Conservation (phyloP, 305 asterid genomes). For the Fraxinus floribunda region DNA sequence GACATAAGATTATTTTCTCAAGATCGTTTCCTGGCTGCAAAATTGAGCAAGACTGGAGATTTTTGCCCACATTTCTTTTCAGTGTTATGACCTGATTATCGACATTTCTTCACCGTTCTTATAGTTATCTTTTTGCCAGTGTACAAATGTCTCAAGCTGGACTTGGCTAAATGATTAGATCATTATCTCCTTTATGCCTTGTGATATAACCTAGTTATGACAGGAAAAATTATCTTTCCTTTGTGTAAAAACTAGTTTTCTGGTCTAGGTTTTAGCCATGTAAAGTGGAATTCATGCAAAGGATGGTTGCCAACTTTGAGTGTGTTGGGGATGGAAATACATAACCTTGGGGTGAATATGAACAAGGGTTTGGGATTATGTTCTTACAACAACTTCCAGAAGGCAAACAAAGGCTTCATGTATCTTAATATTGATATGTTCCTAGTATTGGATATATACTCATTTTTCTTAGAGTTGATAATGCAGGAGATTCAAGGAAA, state of each 20-base stretch:
- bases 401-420: conserved; percentile 28
- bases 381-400: conserved; percentile 30
- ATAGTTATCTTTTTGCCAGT: not conserved
- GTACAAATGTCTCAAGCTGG: conserved; percentile 8
- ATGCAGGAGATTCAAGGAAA: conserved; percentile 94
- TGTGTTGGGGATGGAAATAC: conserved; percentile 51
- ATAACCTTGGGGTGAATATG: conserved; percentile 44
- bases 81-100: conserved; percentile 20
- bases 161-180: conserved; percentile 12
- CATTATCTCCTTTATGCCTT: conserved; percentile 1
- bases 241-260: conserved; percentile 30
- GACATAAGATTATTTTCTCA: conserved; percentile 25
- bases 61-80: conserved; percentile 5
- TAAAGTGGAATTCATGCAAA: conserved; percentile 34
- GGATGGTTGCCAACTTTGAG: conserved; percentile 45
- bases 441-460: conserved; percentile 34
- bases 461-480: conserved; percentile 50
- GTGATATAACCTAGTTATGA: not conserved
- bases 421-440: conserved; percentile 27
- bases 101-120: not conserved
- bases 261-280: conserved; percentile 44
- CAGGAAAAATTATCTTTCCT: conserved; percentile 5
- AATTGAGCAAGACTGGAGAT: conserved; percentile 19
- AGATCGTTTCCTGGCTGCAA: conserved; percentile 27
- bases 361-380: conserved; percentile 51